Evolutionary conservation across 768 basidiomycete genomes (phyloP), one percentile per base, ranked within the genome.

Genomic region (Psilocybe tampanensis): DNA sequence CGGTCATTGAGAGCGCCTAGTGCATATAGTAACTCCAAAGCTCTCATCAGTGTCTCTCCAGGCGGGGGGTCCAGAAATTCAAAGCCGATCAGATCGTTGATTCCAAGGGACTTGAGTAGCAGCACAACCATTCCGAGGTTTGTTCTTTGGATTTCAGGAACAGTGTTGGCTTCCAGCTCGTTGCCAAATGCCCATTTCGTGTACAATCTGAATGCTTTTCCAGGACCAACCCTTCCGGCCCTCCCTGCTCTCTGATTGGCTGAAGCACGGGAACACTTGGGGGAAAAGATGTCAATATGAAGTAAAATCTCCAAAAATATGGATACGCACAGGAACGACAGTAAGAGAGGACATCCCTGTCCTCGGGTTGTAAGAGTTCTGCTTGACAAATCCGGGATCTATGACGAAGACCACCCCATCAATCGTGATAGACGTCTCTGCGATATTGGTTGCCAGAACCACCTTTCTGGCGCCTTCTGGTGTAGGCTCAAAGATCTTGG

Each of bases 391-490:
- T 12, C 97, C 97, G 2, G 97, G 97, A 70, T 99, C 97, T 62
- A 99, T 98, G 39, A 99, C 97, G 70, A 97, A 99, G 2, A 98
- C 96, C 6, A 99, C 97, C 24, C 97, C 97, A 53, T 98, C 97
- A 63, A 99, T 99, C 8, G 97, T 99, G 70, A 99, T 99, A 6
- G 94, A 95, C 3, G 97, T 99, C 74, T 99, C 97, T n/a, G 97
- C 97, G 61, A 99, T 98, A 68, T 99, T 99, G 19, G 97, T 99
- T 2, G 97, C 97, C 24, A 99, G 79, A 18, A 99, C 97, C 45
- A 99, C 95, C 75, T 99, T 99, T 55, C 97, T 82, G 23, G 97
- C 93, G 18, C 95, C 95, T 52, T 92, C 90, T 1, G 96, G 97
- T 4, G 97, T 99, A 0, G 97, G 96, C 72, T 99, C 97, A 72